phyloP scores from a whole-genome alignment of 2,329 filamentous ascomycete species.

The Xenosphaeropsis pyriputrescens region DNA sequence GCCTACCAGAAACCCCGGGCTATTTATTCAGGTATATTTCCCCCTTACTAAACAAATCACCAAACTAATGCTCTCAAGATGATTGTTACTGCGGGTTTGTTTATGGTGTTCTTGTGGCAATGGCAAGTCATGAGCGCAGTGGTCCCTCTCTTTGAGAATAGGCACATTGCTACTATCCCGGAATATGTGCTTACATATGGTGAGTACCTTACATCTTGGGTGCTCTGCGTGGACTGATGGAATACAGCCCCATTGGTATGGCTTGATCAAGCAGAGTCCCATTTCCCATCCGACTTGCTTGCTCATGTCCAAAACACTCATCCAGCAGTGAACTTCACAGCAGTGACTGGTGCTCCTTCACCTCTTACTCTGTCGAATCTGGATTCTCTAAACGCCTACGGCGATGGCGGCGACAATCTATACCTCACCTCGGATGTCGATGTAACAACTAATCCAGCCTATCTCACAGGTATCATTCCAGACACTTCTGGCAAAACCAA shows the following conservation, averaged over 20 bases:
- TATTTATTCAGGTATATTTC: neutral
- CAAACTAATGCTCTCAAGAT: neutral
- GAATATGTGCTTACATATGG: conserved; percentile 29
- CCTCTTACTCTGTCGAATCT: conserved; percentile 31
- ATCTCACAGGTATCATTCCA: conserved; percentile 37
- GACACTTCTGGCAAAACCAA: conserved; percentile 32
- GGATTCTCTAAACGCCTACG: conserved; percentile 27
- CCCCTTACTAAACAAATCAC: neutral
- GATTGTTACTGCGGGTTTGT: conserved; percentile 2
- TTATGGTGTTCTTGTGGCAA: conserved; percentile 7
- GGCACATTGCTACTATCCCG: conserved; percentile 18
- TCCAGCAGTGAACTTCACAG: conserved; percentile 26
- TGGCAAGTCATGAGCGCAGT: conserved; percentile 1
- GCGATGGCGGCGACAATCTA: conserved; percentile 23
- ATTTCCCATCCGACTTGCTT: conserved; percentile 31
- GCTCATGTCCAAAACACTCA: conserved; percentile 28
- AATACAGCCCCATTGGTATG: conserved; percentile 31
- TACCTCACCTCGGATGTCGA: conserved; percentile 33
- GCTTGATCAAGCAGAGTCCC: conserved; percentile 30
- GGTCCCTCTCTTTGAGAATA: conserved; percentile 1
- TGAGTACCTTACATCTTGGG: conserved; percentile 11
- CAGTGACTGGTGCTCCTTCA: conserved; percentile 20
- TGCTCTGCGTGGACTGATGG: neutral
- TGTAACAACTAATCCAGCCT: conserved; percentile 27
- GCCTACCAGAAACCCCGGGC: no score